Percentiles rank a stretch among this genome's conserved stretches.
Evolutionary conservation across 148 eudicot genomes (phyloP).

Genomic region (Tetragonia tetragonoides): DNA sequence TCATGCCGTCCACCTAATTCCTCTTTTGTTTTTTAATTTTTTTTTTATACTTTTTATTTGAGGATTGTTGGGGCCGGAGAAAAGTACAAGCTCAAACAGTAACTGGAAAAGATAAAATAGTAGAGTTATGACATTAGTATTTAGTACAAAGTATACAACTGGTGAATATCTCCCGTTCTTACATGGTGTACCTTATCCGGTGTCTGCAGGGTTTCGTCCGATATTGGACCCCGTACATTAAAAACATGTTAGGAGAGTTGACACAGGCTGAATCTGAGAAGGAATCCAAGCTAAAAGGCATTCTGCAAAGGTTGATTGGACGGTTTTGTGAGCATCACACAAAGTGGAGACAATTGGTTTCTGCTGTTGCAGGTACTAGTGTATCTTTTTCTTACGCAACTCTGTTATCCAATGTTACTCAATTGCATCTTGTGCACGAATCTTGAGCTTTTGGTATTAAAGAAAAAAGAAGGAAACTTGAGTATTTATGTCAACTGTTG

Average conservation of each 20-base stretch:
- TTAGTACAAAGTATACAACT: too few species aligned
- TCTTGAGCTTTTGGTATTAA: background rate
- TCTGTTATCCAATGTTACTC: conserved; percentile 7
- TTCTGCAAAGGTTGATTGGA: conserved; percentile 72
- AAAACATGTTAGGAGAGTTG: conserved; percentile 60
- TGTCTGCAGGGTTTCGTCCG: conserved; percentile 71
- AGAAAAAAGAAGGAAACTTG: background rate
- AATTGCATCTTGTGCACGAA: background rate
- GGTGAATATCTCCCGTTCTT: background rate
- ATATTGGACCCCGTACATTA: conserved; percentile 86
- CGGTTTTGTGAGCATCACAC: conserved; percentile 83
- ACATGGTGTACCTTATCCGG: conserved; percentile 1
- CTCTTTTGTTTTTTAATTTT: background rate
- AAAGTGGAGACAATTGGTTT: conserved; percentile 78
- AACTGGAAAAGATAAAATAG: background rate
- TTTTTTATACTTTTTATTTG: background rate
- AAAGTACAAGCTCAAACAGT: background rate
- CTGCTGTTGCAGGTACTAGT: conserved; percentile 72
- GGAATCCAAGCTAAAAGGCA: conserved; percentile 77
- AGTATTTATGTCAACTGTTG: background rate
- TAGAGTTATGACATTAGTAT: background rate
- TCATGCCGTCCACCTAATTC: background rate
- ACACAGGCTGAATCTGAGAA: conserved; percentile 79
- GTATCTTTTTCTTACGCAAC: background rate
- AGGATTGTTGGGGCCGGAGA: background rate